Conservation (phyloP, 441 rosid species). For the Syzygium malaccense region DNA sequence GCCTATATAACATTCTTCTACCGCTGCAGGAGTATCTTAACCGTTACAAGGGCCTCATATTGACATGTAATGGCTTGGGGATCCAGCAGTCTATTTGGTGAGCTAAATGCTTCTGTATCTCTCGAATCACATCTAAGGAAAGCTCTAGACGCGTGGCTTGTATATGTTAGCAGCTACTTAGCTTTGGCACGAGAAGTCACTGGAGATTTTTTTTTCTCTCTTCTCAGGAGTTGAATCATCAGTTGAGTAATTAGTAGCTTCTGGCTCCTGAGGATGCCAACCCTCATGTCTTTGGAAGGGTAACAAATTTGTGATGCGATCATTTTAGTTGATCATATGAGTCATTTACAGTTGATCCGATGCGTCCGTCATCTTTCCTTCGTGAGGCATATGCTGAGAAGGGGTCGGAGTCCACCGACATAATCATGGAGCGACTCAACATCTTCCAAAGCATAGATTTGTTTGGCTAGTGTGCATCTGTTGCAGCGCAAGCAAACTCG, state of each 20-base stretch:
- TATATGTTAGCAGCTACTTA: background rate
- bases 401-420: background rate
- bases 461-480: background rate
- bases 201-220: background rate
- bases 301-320: background rate
- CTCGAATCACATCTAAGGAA: background rate
- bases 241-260: background rate
- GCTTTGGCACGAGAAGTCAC: background rate
- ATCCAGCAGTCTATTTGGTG: slow-evolving; percentile 70
- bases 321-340: background rate
- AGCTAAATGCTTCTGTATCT: background rate
- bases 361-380: background rate
- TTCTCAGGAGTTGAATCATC: background rate
- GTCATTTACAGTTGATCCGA: background rate
- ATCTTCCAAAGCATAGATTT: background rate
- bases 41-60: slow-evolving; percentile 79
- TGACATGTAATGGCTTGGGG: slow-evolving; percentile 94
- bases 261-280: background rate
- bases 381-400: background rate
- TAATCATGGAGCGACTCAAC: background rate
- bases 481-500: background rate
- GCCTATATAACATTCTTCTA: background rate
- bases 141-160: background rate
- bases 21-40: slow-evolving; percentile 73
- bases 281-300: background rate